Evolutionary conservation across 495 filamentous ascomycete species (phyloP).

Genomic region (Daldinia loculata): DNA sequence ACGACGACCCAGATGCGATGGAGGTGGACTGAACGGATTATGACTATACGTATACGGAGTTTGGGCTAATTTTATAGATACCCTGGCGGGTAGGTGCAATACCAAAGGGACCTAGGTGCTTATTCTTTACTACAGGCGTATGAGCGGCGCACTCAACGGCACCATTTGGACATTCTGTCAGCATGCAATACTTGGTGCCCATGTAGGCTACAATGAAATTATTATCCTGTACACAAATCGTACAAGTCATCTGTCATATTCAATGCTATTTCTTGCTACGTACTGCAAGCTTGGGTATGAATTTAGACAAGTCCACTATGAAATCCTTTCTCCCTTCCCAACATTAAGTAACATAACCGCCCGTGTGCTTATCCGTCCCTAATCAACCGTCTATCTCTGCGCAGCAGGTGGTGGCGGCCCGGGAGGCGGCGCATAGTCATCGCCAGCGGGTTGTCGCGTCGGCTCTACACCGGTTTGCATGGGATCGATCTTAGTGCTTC

Average conservation of each 20-base stretch:
- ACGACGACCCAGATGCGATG: conserved; percentile 72
- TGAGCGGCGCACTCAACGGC: neutral
- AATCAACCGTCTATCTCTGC: conserved; percentile 34
- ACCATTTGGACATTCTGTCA: conserved; percentile 39
- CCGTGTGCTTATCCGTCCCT: neutral
- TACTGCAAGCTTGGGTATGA: conserved; percentile 4
- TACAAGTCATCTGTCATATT: conserved; percentile 10
- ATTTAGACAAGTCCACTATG: conserved; percentile 2
- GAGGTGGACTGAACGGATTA: conserved; percentile 64
- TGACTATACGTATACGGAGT: conserved; percentile 28
- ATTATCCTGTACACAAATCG: conserved; percentile 16
- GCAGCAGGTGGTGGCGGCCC: conserved; percentile 55
- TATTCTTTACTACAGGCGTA: conserved; percentile 2
- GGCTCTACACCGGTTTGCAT: conserved; percentile 54
- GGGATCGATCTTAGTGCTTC: conserved; percentile 66
- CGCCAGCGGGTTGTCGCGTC: conserved; percentile 39
- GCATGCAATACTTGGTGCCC: conserved; percentile 22
- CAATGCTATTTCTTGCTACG: conserved; percentile 4
- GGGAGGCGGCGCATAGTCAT: conserved; percentile 52
- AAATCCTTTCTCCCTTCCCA: neutral
- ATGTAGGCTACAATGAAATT: conserved; percentile 28
- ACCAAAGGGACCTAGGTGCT: neutral
- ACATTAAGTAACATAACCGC: neutral
- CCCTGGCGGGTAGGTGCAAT: conserved; percentile 36
- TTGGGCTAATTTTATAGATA: conserved; percentile 33